Evolutionary conservation across 2,329 filamentous ascomycete species (phyloP).

Genomic region (Didymella exigua): DNA sequence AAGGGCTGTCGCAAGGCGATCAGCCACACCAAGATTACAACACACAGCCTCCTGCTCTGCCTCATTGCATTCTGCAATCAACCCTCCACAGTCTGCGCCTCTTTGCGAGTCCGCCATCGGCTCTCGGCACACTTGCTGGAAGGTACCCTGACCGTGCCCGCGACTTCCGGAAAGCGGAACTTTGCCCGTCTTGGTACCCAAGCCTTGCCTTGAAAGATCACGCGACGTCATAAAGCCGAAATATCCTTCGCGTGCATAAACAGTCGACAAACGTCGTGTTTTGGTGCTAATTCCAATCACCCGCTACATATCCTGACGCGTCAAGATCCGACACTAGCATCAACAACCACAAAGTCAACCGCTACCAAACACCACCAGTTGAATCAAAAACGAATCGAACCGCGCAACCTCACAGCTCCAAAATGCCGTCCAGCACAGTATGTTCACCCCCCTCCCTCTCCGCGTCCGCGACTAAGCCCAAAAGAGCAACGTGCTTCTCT

Average conservation of each 20-base stretch:
- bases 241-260: neutral
- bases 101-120: neutral
- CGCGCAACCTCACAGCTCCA: neutral
- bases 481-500: constrained; percentile 35
- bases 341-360: neutral
- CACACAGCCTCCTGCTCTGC: neutral
- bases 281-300: neutral
- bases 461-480: neutral
- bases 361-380: neutral
- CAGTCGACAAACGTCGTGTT: neutral
- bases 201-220: constrained; percentile 1
- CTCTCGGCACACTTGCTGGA: constrained; percentile 1
- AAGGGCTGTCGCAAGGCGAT: neutral
- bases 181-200: constrained; percentile 3
- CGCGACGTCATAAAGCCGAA: constrained; percentile 20
- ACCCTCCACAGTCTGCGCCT: neutral
- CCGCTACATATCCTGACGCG: neutral
- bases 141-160: neutral
- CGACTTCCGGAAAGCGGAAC: constrained; percentile 1
- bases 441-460: neutral
- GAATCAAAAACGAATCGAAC: neutral
- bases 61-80: neutral
- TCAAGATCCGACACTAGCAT: neutral
- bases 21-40: neutral
- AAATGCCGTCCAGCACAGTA: neutral